phyloP scores from a whole-genome alignment of 148 eudicot genomes.

The Gaultheria prostrata region DNA sequence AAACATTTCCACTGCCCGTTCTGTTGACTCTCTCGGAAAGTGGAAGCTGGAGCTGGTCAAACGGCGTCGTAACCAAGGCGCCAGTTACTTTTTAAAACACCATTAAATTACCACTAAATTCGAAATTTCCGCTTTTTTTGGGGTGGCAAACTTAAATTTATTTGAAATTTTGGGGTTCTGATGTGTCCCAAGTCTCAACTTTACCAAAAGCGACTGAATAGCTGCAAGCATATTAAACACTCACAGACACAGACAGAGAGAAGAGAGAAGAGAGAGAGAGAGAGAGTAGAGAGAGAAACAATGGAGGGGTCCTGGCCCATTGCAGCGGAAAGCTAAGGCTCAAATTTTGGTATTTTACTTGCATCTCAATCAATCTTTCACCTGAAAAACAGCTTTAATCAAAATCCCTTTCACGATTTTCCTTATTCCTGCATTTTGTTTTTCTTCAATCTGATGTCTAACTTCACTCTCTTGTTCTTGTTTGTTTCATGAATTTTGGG shows the following conservation, averaged over 20 bases:
- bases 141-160: neutral
- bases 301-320: slow-evolving; percentile 15
- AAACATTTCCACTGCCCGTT: neutral
- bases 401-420: neutral
- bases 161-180: neutral
- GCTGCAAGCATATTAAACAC: neutral
- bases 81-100: neutral
- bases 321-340: neutral
- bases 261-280: slow-evolving; percentile 16
- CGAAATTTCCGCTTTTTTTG: neutral
- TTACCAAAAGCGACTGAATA: slow-evolving; percentile 26
- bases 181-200: slow-evolving; percentile 1
- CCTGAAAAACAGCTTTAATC: neutral
- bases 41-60: neutral
- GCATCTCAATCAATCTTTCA: slow-evolving; percentile 30
- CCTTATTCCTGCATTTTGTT: neutral
- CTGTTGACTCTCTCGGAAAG: neutral
- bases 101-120: neutral
- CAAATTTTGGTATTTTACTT: slow-evolving; percentile 29
- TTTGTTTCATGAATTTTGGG: neutral
- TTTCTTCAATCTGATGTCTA: slow-evolving; percentile 9
- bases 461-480: neutral
- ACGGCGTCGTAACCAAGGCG: slow-evolving; percentile 4
- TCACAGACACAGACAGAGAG: neutral
- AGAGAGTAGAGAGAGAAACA: neutral